These are phyloP conservation scores for Vicia faba DNA, from an alignment of 306 rosid species.

Conservation along the genomic window DNA sequence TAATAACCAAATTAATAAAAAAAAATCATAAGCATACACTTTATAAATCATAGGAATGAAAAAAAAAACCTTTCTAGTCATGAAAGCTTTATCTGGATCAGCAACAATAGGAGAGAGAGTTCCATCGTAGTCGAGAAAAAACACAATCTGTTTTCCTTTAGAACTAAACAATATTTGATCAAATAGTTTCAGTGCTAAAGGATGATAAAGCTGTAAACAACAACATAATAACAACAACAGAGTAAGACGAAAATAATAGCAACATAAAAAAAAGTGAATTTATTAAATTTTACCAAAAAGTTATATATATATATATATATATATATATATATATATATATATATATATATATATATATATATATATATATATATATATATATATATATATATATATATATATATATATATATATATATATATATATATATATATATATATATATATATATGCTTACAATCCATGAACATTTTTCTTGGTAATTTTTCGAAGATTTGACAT, in stretches of 20 bases:
- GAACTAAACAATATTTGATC: conserved; percentile 56
- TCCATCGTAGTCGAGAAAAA: conserved; percentile 94
- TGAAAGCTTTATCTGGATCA: conserved; percentile 88
- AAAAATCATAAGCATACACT: not conserved
- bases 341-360: no score
- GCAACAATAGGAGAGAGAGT: conserved; percentile 94
- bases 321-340: no score
- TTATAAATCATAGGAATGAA: not conserved
- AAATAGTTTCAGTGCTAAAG: conserved; percentile 73
- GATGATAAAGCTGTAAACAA: conserved; percentile 58
- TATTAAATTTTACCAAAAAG: not conserved
- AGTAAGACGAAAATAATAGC: not conserved
- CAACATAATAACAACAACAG: conserved; percentile 13
- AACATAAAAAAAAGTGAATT: not conserved
- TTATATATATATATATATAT: no score
- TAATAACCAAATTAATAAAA: not conserved
- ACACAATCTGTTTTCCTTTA: conserved; percentile 68
- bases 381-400: no score
- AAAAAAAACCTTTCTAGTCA: conserved; percentile 68
- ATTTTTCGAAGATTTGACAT: conserved; percentile 48
- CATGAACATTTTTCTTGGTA: conserved; percentile 50
- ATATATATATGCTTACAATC: conserved; percentile 50
- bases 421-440: no score
- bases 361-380: no score
- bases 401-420: no score